Evolutionary conservation across 2,329 filamentous ascomycete species (phyloP), one percentile per base, ranked within the genome.

Genomic region (Phialophora expanda): DNA sequence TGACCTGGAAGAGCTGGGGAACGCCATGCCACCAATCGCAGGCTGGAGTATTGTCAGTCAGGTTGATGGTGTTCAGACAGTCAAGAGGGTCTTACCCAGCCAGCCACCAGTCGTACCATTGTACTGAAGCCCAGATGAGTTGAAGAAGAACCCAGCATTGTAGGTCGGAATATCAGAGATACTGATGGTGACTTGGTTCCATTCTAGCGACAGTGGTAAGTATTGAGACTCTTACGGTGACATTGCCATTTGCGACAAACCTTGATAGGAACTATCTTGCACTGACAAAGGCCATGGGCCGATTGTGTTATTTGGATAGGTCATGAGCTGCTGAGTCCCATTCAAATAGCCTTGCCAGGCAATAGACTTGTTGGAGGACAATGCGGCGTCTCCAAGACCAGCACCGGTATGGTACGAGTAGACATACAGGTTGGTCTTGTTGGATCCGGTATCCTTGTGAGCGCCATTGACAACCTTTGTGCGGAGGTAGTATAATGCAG

Each of bases 361-460:
- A 30, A 20, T 50, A 8, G 64, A 62, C 44, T 62, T 62, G 65
- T 69, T 67, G 12, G 67, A 58, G 12, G 63, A 65, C 11, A 71
- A 61, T 17, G 62, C 70, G 8, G 69, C 71, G 58, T 66, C 66
- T 26, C 70, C 70, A 5, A 71, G 65, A 20, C 70, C 71, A 20
- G 71, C 70, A 48, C 71, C 71, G n/a, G 71, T 73, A 60, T 72
- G 71, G 51, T 71, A 68, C 17, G 68, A 70, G 61, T 67, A 69
- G n/a, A 73, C 38, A 51, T 62, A 73, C 30, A 73, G 56, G 20
- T 62, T 57, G 51, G 67, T 59, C 65, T 73, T 73, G 65, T 72
- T 67, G 38, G 67, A 65, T n/a, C 71, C 71, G 48, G 34, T 61
- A 59, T 70, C 67, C 22, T 65, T 51, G 56, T 69, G 66, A 24